Evolutionary conservation across 805 yeast species (phyloP), one percentile per base, ranked within the genome.

Genomic region (Sugiyamaella marilandica): DNA sequence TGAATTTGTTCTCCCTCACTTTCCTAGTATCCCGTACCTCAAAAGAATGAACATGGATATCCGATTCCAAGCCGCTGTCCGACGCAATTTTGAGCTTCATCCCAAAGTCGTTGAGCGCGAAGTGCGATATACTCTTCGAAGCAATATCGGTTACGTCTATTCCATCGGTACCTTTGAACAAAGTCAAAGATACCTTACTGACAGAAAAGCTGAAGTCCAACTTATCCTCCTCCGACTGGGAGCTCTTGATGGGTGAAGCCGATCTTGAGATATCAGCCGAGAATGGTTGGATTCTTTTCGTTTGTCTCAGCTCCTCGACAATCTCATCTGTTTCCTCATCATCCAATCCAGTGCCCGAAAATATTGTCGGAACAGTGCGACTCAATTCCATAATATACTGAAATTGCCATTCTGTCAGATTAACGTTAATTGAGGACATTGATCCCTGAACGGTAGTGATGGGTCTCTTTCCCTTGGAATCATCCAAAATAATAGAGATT

Each of bases 21-120:
- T 69, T 66, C 58, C 98, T 75, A 2, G 82, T 79, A 68, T 94
- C 99, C 51, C 79, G 81, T 2, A 91, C 85, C 1, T 84, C 80
- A 60, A 94, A 85, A 0, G 97, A 82, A 41, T 81, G 78, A 29
- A 89, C 74, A 51, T 79, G 80, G 8, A 89, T 61, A 50, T 82
- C 83, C 0, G 91, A 79, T 7, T 71, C 76, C 50, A 80, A 77
- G 32, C 80, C 76, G 0, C 84, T 77, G 58, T 80, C 77, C 24
- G 79, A 74, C 41, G 72, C 75, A 71, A 85, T 72, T 5, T 68
- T 60, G 49, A 86, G 74, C 21, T 70, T 66, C 2, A 84, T 55
- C 0, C 80, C 80, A 24, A 83, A 70, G 11, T 81, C 81, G 54
- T 82, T 81, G 50, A 91, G 70, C 0, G 89, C 74, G 50, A 87